These are phyloP conservation scores for Aspergillus sclerotiicarbonarius DNA, from an alignment of 495 filamentous ascomycete genomes.

Conservation along the genomic window DNA sequence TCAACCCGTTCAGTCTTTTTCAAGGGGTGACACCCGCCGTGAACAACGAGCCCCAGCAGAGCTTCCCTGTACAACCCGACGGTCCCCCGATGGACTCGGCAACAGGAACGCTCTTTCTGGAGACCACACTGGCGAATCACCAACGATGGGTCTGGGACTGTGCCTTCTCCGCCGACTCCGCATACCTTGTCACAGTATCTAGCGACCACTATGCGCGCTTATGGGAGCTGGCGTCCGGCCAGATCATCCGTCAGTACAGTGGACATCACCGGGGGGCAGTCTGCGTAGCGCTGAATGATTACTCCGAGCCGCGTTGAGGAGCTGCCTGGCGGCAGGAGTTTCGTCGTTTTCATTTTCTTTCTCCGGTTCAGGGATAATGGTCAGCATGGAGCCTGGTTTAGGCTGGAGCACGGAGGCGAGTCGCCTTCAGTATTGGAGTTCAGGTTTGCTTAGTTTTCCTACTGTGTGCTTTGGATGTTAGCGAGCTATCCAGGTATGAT, in stretches of 20 bases:
- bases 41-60: conserved; percentile 30
- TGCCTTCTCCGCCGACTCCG: conserved; percentile 93
- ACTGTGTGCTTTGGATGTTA: conserved; percentile 4
- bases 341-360: conserved; percentile 13
- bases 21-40: conserved; percentile 14
- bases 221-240: conserved; percentile 84
- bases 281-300: conserved; percentile 96
- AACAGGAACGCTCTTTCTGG: conserved; percentile 66
- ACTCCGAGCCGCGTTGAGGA: conserved; percentile 65
- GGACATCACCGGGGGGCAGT: conserved; percentile 94
- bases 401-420: conserved; percentile 8
- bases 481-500: conserved; percentile 3
- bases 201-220: conserved; percentile 96
- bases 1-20: conserved; percentile 25
- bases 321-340: background rate
- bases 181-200: conserved; percentile 97
- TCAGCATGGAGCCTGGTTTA: conserved; percentile 27
- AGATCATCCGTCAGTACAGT: conserved; percentile 95
- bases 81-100: conserved; percentile 45
- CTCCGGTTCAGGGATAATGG: conserved; percentile 12
- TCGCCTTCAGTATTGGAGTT: conserved; percentile 18
- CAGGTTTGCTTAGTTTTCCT: background rate
- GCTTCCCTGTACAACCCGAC: conserved; percentile 42
- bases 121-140: conserved; percentile 88
- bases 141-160: conserved; percentile 99